Conservation (phyloP, 306 rosid species). For the Albizia julibrissin region DNA sequence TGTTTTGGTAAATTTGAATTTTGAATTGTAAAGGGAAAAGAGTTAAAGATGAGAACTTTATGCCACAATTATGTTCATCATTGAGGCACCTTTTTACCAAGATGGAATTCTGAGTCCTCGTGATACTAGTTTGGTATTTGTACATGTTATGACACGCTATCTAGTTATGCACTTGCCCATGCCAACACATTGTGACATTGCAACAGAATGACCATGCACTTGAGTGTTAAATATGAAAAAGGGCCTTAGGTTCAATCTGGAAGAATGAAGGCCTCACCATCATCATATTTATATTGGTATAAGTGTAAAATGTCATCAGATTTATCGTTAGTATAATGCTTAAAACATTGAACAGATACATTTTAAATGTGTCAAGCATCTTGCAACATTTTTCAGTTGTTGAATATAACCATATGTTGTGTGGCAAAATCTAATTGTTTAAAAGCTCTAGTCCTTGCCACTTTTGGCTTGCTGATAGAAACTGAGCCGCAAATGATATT, state of each 20-base stretch:
- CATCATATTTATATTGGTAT: not conserved
- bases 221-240: not conserved
- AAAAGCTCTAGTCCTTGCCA: constrained; percentile 2
- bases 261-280: constrained; percentile 24
- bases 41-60: not conserved
- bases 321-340: not conserved
- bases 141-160: not conserved
- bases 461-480: not conserved
- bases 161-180: not conserved
- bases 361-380: constrained; percentile 14
- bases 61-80: not conserved
- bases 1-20: not conserved
- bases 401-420: not conserved
- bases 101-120: not conserved
- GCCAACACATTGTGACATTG: not conserved
- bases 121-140: not conserved
- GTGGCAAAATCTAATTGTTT: not conserved
- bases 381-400: constrained; percentile 11
- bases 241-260: not conserved
- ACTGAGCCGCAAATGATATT: not conserved
- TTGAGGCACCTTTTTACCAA: not conserved
- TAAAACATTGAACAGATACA: not conserved
- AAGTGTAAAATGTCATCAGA: constrained; percentile 1
- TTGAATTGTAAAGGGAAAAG: not conserved
- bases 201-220: not conserved